phyloP scores from a whole-genome alignment of 805 yeast genomes.

The Kregervanrija delftensis region DNA sequence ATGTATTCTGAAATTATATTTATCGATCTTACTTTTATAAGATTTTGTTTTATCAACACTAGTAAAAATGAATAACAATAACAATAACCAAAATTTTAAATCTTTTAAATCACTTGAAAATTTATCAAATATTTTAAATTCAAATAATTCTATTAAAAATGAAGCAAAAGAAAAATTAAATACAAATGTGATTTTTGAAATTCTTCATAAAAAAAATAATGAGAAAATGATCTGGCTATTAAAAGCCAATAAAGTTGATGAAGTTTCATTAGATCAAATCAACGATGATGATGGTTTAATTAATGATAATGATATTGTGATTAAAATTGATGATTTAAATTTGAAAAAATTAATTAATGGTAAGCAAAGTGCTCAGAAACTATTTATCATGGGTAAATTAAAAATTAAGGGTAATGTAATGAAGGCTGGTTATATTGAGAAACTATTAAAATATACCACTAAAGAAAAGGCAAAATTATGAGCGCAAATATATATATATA shows the following conservation, averaged over 20 bases:
- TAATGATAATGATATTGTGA: slow-evolving; percentile 55
- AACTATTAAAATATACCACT: slow-evolving; percentile 49
- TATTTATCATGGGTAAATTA: slow-evolving; percentile 78
- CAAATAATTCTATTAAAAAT: slow-evolving; percentile 7
- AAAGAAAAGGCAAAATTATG: slow-evolving; percentile 40
- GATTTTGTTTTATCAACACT: no score
- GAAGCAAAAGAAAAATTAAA: slow-evolving; percentile 36
- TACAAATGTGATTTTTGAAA: slow-evolving; percentile 58
- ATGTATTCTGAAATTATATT: no score
- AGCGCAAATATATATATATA: not conserved
- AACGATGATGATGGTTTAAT: slow-evolving; percentile 16
- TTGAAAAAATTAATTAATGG: slow-evolving; percentile 67
- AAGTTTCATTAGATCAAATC: slow-evolving; percentile 34
- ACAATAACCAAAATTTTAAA: slow-evolving; percentile 5
- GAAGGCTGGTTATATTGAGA: slow-evolving; percentile 78
- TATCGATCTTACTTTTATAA: no score
- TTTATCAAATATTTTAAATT: slow-evolving; percentile 2
- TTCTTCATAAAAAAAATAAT: slow-evolving; percentile 55
- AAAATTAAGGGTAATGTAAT: slow-evolving; percentile 86
- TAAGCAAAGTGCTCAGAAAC: slow-evolving; percentile 77
- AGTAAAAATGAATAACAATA: not conserved
- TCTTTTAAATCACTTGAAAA: slow-evolving; percentile 9
- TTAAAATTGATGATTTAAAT: slow-evolving; percentile 60
- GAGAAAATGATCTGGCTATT: slow-evolving; percentile 53
- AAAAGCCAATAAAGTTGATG: slow-evolving; percentile 47